A percentile compares a stretch with the other conserved stretches of the same genome.
Conservation (phyloP, 306 rosid species). For the Trifolium pratense region DNA sequence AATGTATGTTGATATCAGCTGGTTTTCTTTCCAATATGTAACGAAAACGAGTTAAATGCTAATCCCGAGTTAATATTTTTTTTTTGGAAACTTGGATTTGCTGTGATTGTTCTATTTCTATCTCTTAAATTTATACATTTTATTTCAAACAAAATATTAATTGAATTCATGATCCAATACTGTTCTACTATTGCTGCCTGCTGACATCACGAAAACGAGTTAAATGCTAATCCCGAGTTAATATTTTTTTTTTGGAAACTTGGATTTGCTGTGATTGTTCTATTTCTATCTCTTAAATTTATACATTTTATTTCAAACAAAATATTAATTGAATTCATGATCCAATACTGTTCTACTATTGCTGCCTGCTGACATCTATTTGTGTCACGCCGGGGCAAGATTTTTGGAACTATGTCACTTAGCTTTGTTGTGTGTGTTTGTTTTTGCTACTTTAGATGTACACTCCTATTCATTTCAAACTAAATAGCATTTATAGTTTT, state of each 20-base stretch:
- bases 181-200: neutral
- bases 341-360: neutral
- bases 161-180: neutral
- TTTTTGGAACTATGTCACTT: neutral
- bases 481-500: constrained; percentile 1
- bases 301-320: neutral
- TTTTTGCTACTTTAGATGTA: neutral
- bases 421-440: neutral
- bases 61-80: too few species aligned
- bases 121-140: neutral
- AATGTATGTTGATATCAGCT: neutral
- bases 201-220: neutral
- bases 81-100: neutral
- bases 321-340: neutral
- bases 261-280: neutral
- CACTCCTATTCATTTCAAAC: constrained; percentile 12
- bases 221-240: too few species aligned
- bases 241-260: too few species aligned
- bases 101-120: neutral
- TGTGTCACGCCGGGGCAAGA: too few species aligned
- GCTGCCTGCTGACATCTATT: neutral
- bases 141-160: neutral
- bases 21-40: too few species aligned
- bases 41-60: too few species aligned
- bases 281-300: neutral